phyloP scores from a whole-genome alignment of 2,329 filamentous ascomycete genomes.

The Penicillium sp. region DNA sequence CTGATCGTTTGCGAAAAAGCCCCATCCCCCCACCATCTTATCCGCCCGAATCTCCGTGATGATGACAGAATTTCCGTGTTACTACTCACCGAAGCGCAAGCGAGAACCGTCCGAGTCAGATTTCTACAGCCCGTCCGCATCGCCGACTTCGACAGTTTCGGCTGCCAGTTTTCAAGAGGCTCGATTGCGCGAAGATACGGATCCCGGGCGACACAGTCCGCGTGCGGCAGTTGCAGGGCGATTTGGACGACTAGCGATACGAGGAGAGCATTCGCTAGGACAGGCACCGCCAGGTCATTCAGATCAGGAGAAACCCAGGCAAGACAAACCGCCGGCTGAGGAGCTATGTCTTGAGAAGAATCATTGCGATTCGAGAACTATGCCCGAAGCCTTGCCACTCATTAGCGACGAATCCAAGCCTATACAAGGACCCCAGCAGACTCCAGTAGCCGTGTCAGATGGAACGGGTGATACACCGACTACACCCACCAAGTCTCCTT shows the following conservation, averaged over 20 bases:
- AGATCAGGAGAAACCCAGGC: constrained; percentile 10
- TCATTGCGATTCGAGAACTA: constrained; percentile 14
- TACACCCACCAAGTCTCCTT: constrained; percentile 18
- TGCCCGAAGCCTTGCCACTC: constrained; percentile 24
- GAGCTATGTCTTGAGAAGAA: constrained; percentile 17
- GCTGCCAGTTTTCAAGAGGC: constrained; percentile 35
- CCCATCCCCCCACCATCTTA: constrained; percentile 20
- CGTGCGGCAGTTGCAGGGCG: constrained; percentile 44
- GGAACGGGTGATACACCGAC: constrained; percentile 3
- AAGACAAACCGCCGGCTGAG: constrained; percentile 12
- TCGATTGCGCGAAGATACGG: constrained; percentile 36
- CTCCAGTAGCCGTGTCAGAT: background rate
- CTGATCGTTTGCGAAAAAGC: constrained; percentile 16
- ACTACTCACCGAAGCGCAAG: constrained; percentile 41
- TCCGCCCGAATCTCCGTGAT: constrained; percentile 33
- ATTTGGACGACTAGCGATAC: constrained; percentile 46
- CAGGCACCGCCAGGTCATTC: constrained; percentile 18
- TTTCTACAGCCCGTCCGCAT: constrained; percentile 33
- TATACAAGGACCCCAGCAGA: constrained; percentile 5
- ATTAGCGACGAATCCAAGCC: constrained; percentile 10
- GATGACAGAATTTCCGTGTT: constrained; percentile 32
- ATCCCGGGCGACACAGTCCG: constrained; percentile 42
- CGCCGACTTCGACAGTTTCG: constrained; percentile 39
- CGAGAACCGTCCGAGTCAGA: constrained; percentile 37
- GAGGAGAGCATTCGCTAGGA: constrained; percentile 32